Evolutionary conservation across 2,329 filamentous ascomycete genomes (phyloP), one percentile per base, ranked within the genome.

Genomic region (Scytalidium sp.): DNA sequence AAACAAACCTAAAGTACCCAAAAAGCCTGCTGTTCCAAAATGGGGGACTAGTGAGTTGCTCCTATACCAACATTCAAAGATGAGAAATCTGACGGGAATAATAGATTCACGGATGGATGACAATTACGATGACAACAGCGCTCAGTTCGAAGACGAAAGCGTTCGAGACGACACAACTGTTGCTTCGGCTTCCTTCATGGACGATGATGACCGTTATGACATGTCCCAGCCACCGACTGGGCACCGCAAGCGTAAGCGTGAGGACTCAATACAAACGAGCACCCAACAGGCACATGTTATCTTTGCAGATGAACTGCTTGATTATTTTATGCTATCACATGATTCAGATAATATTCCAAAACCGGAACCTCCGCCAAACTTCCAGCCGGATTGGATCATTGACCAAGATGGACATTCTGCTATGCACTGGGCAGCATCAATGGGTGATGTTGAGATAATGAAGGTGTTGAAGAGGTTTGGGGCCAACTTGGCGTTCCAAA

Each of bases 351-450:
- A 82, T 72, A 60, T 47, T 32, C 21, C 39, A n/a, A 83, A 76
- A 47, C 92, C 91, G 1, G 83, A 90, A 53, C 92, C 93, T 2
- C 94, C 94, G 0, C 75, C 84, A 27, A 87, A 90, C 65, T 96
- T 96, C 61, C 86, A 96, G 63, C 85, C 95, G 5, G 88, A 99
- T 68, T 88, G 90, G 67, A 79, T 86, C n/a, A 97, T 99, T 55
- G 94, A 99, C 66, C 88, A 91, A 41, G 91, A 96, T 61, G 86
- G 87, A 9, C 92, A 97, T 64, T 96, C 91, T 2, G 92, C 93
- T 5, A 80, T 99, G 57, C 94, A 99, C 66, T 99, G 94, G 94
- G 94, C 92, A 17, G 91, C 90, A 47, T 90, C 94, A 20, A 99
- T 99, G 93, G 94, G 94, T 51, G 94, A 97, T 59, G 76, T 97